Evolutionary conservation across 805 yeast genomes (phyloP), one percentile per base, ranked within the genome.

Genomic region (Crinitomyces ghanaensis): DNA sequence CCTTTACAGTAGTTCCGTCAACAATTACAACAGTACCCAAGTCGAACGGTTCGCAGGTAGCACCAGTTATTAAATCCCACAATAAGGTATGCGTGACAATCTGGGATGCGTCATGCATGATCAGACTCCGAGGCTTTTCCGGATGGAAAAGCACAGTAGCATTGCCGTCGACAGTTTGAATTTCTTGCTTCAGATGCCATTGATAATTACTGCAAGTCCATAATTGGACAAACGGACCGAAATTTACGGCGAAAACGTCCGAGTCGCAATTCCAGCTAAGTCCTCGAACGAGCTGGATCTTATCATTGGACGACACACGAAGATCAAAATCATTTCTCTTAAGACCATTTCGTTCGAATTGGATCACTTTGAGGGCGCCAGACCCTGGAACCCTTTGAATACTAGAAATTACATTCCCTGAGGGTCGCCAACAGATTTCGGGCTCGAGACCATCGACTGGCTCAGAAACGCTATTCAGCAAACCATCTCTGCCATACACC

Each of bases 121-220:
- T 66, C 33, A 86, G 51, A 21, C 81, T 74, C 26, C 77, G 66
- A 2, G 93, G 84, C 51, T 82, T 80, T 51, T 86, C 97, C 1
- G 93, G 88, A 51, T 88, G 96, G 75, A 95, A 91, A n/a, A 49
- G 42, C 40, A 43, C 40, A 11, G 26, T 9, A 11, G 71, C 31
- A 70, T 60, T 14, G 63, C 50, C 21, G 16, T 49, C 36, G 8
- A 42, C 19, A 43, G 46, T 45, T n/a, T 40, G 31, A 2, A 86
- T 56, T 48, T 80, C 93, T 54, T 81, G 93, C 50, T 91, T 91
- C 45, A 86, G 65, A 56, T 81, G 85, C 98, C 98, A 91, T 51
- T 86, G 93, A 56, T 86, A 91, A 56, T 91, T 91, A 51, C 82
- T 85, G 3, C 81, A 66, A 1, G 93, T 76, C 96, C 96, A 91